A percentile compares a stretch with the other conserved stretches of the same genome.
These are phyloP conservation scores for Zygoascus ofunaensis DNA, from an alignment of 805 yeast species.

Conservation along the genomic window DNA sequence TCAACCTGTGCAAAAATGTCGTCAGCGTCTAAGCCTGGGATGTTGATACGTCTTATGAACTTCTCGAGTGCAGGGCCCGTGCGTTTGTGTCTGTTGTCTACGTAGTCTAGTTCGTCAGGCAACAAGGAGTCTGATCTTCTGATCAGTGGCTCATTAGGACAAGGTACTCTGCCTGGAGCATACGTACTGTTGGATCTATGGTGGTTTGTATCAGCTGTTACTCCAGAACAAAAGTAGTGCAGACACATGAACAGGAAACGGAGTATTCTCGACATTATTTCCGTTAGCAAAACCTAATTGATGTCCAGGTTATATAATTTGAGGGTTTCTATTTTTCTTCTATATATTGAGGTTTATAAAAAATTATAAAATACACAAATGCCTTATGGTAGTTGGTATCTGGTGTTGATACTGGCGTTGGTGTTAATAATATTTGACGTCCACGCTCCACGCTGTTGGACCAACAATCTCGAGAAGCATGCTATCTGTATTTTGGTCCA, in stretches of 20 bases:
- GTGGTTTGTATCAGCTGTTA: conserved; percentile 7
- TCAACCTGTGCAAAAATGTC: conserved; percentile 12
- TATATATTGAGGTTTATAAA: too few relatives aligned
- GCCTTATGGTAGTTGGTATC: too few relatives aligned
- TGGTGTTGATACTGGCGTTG: too few relatives aligned
- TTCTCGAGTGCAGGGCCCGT: conserved; percentile 28
- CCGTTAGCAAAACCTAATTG: too few relatives aligned
- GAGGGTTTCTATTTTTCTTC: too few relatives aligned
- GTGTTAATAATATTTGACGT: too few relatives aligned
- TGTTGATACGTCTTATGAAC: conserved; percentile 36
- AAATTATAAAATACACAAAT: too few relatives aligned
- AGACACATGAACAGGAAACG: not conserved
- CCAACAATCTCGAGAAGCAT: too few relatives aligned
- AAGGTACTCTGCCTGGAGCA: conserved; percentile 11
- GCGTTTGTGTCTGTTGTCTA: conserved; percentile 11
- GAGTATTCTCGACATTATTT: too few relatives aligned
- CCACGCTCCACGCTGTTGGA: too few relatives aligned
- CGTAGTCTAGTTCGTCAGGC: conserved; percentile 19
- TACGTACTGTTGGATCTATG: conserved; percentile 1
- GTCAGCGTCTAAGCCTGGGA: conserved; percentile 37
- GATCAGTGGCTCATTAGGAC: conserved; percentile 10
- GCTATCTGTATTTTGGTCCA: too few relatives aligned
- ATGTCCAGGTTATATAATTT: too few relatives aligned
- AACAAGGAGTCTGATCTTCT: conserved; percentile 6
- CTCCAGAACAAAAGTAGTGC: not conserved